Evolutionary conservation across 2,329 filamentous ascomycete genomes (phyloP).

Genomic region (Ophiostoma novo-ulmi): DNA sequence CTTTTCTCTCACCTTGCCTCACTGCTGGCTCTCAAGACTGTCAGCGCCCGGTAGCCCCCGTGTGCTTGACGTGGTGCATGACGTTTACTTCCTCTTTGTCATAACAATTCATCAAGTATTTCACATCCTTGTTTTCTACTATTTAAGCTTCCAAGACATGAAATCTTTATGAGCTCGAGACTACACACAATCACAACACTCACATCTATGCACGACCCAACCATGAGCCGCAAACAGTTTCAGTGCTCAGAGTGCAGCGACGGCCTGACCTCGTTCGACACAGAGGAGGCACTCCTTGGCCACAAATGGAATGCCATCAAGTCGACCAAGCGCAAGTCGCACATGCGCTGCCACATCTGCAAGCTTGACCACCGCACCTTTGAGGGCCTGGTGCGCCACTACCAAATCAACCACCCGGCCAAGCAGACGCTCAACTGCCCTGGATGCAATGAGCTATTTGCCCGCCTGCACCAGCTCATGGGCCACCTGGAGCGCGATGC

Average conservation of each 20-base stretch:
- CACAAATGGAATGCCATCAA: conserved; percentile 33
- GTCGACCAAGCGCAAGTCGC: conserved; percentile 29
- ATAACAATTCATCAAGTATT: neutral
- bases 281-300: conserved; percentile 27
- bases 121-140: neutral
- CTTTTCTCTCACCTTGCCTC: neutral
- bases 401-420: conserved; percentile 38
- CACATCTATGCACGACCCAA: neutral
- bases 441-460: conserved; percentile 41
- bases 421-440: conserved; percentile 44
- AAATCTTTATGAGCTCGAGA: neutral
- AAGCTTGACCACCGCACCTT: conserved; percentile 36
- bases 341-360: conserved; percentile 39
- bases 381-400: conserved; percentile 34
- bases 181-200: neutral
- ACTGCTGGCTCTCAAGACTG: neutral
- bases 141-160: too few relatives aligned
- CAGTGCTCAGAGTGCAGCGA: conserved; percentile 28
- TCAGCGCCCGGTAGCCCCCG: neutral
- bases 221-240: neutral
- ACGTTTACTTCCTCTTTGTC: too few relatives aligned
- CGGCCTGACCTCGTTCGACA: conserved; percentile 25
- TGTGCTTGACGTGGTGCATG: neutral
- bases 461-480: conserved; percentile 38
- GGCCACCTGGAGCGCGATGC: conserved; percentile 42